Evolutionary conservation across 768 basidiomycete genomes (phyloP).

Genomic region (Collybiopsis luxurians): DNA sequence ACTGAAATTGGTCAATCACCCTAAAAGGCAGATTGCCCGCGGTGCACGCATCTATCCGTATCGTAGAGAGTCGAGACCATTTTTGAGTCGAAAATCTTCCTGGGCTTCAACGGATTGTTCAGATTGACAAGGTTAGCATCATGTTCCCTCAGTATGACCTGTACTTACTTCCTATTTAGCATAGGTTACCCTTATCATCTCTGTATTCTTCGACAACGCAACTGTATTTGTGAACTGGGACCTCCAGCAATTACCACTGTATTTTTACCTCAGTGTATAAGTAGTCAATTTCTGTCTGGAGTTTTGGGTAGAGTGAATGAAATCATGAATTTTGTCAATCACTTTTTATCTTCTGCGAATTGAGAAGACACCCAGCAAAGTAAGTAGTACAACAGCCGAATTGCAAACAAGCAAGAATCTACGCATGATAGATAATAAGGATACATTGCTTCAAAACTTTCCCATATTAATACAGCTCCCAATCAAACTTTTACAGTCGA

Average conservation of each 20-base stretch:
- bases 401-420: background rate
- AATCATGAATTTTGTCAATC: background rate
- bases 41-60: conserved; percentile 58
- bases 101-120: background rate
- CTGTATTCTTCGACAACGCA: background rate
- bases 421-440: background rate
- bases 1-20: conserved; percentile 43
- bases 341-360: background rate
- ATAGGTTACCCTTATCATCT: background rate
- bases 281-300: background rate
- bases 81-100: background rate
- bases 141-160: background rate
- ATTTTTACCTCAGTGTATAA: background rate
- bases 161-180: background rate
- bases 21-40: conserved; percentile 36
- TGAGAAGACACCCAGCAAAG: too few relatives aligned
- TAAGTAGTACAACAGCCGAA: too few relatives aligned
- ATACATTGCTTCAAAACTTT: too few relatives aligned
- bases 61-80: conserved; percentile 21
- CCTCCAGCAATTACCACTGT: background rate
- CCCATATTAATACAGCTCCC: too few relatives aligned
- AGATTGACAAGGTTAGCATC: too few relatives aligned
- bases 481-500: background rate
- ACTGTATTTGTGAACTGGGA: conserved; percentile 1
- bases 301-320: background rate